Evolutionary conservation across 2,329 filamentous ascomycete species (phyloP), one percentile per base, ranked within the genome.

Genomic region (Orbilia brochopaga): DNA sequence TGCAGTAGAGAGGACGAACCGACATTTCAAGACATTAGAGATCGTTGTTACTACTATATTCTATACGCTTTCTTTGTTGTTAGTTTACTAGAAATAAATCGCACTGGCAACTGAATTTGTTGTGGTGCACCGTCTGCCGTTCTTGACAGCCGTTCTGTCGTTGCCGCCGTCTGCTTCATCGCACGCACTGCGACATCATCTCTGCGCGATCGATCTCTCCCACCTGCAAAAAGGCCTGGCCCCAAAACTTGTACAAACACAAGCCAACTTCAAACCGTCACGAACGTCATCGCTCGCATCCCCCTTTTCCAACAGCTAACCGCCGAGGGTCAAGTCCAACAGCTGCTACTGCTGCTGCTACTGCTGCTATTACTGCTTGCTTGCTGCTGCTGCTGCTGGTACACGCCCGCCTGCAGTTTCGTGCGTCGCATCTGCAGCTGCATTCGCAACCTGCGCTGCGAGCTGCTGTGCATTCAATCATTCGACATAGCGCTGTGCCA

Each of bases 291-390:
- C 21, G 27, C 27, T 48, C 21, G 27, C 27, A 32, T 32, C 27
- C 50, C 24, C 50, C 50, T 53, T 51, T 53, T 30, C 13, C 50
- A 53, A 53, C 50, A 53, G 50, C 50, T 53, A 53, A 53, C 50
- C 50, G 50, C 50, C 50, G 50, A 32, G 40, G 13, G n/a, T 42
- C 37, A 17, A 42, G n/a, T 17, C 4, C 37, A 42, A 42, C 37
- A 17, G 11, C 11, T 17, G 37, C n/a, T 15, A 13, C 3, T 6
- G n/a, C 37, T 15, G 37, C 11, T 17, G n/a, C 32, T n/a, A 42
- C 37, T 3, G 11, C 11, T 17, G 37, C n/a, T 15, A 13, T 2
- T 6, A 15, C 37, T 15, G 37, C 11, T 17, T 2, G n/a, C n/a
- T n/a, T n/a, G n/a, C n/a, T n/a, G n/a, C n/a, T n/a, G 32, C 13